Percentiles rank a stretch among this genome's conserved stretches.
These are phyloP conservation scores for Trichoderma pleuroti DNA, from an alignment of 2,329 filamentous ascomycete genomes.

Conservation along the genomic window DNA sequence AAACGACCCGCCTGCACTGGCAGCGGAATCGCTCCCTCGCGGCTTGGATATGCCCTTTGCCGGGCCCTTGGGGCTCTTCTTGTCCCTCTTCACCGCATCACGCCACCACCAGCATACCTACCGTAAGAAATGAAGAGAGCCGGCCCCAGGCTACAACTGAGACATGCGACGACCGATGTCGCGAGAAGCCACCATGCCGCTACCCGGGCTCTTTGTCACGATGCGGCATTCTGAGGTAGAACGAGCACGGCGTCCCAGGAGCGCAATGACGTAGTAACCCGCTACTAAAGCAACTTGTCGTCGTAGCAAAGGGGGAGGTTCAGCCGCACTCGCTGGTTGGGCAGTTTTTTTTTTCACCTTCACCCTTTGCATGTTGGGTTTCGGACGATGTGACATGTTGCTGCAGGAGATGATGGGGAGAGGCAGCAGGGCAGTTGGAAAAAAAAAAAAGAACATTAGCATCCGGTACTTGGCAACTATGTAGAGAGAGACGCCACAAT, in stretches of 20 bases:
- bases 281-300: not conserved
- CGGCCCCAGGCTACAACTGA: not conserved
- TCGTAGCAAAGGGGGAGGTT: not conserved
- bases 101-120: not conserved
- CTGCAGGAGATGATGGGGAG: not conserved
- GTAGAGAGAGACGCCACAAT: not conserved
- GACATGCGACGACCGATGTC: constrained; percentile 2
- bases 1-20: not conserved
- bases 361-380: not conserved
- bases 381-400: not conserved
- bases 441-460: not conserved
- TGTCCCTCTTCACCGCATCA: constrained; percentile 10
- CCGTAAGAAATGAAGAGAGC: not conserved
- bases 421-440: not conserved
- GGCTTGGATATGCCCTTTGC: not conserved
- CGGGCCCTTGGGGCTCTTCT: not conserved
- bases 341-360: not conserved
- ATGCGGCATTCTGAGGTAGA: not conserved
- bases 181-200: constrained; percentile 12
- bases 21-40: not conserved
- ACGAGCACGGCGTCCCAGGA: not conserved
- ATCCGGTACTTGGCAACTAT: not conserved
- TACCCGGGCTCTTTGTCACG: constrained; percentile 11
- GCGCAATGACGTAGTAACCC: constrained; percentile 8
- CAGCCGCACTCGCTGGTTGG: not conserved